A percentile compares a stretch with the other conserved stretches of the same genome.
Conservation (phyloP, 352 stramenopile species). For the Phytopythium oedochilum region DNA sequence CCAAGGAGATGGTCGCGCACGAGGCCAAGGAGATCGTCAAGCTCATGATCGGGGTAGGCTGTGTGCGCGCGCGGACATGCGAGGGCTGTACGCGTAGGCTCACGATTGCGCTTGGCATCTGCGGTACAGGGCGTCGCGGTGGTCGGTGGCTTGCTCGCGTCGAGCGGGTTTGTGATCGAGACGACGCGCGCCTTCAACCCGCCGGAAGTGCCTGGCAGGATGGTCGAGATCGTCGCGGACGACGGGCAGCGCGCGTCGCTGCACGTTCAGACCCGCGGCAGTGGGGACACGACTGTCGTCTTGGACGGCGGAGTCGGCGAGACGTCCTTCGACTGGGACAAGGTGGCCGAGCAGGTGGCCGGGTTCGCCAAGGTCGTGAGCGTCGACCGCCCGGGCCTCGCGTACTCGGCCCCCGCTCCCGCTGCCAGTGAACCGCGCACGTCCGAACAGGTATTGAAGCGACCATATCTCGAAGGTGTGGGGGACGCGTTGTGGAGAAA, state of each 20-base stretch:
- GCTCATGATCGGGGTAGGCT: conserved; percentile 45
- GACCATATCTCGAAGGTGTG: no score
- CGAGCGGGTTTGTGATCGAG: conserved; percentile 66
- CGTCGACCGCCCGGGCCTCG: conserved; percentile 71
- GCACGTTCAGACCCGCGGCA: conserved; percentile 45
- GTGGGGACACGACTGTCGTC: conserved; percentile 53
- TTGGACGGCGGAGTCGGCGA: conserved; percentile 76
- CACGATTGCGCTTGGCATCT: no score
- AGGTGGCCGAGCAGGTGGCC: conserved; percentile 45
- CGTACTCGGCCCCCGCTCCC: conserved; percentile 36
- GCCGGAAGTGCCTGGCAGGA: conserved; percentile 34
- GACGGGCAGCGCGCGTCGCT: conserved; percentile 36
- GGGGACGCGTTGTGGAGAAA: no score
- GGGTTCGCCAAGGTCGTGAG: conserved; percentile 52
- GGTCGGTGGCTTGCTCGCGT: conserved; percentile 35
- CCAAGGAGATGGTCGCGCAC: conserved; percentile 35
- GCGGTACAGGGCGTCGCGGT: conserved; percentile 40
- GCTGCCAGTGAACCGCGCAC: conserved; percentile 40
- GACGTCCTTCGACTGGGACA: conserved; percentile 84
- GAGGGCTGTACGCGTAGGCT: no score
- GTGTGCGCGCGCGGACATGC: neutral
- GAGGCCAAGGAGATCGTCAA: conserved; percentile 64
- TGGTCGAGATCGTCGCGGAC: conserved; percentile 36
- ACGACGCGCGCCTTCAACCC: conserved; percentile 58
- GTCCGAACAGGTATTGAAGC: conserved; percentile 38